These are phyloP conservation scores for Diaporthe longicolla DNA, from an alignment of 2,329 filamentous ascomycete genomes.

Conservation along the genomic window DNA sequence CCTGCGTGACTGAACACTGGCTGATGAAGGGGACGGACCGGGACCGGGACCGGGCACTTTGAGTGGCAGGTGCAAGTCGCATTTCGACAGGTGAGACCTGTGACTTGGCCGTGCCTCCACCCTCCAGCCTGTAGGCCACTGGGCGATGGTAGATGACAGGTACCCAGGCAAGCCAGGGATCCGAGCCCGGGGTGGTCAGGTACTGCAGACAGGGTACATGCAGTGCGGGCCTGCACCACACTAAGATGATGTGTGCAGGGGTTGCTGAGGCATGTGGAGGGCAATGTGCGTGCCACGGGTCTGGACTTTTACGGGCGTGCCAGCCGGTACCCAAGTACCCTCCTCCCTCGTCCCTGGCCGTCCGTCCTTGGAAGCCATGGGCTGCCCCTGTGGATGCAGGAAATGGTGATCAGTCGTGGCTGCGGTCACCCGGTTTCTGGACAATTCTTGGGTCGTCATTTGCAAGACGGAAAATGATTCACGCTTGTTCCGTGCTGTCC, in stretches of 20 bases:
- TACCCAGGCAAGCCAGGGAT: constrained; percentile 1
- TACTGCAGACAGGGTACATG: background rate
- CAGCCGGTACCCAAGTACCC: background rate
- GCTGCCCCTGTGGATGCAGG: background rate
- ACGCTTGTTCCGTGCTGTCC: background rate
- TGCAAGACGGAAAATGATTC: constrained; percentile 28
- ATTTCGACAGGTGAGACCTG: constrained; percentile 30
- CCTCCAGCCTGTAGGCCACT: constrained; percentile 4
- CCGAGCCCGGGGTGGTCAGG: constrained; percentile 18
- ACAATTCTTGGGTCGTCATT: constrained; percentile 18
- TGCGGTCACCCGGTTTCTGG: constrained; percentile 28
- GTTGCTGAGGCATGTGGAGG: constrained; percentile 19
- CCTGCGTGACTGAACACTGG: constrained; percentile 26
- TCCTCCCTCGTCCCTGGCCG: too few relatives aligned
- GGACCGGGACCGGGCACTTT: constrained; percentile 21
- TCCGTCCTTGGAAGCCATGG: too few relatives aligned
- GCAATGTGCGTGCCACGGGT: constrained; percentile 15
- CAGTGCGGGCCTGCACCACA: constrained; percentile 23
- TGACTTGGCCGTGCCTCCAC: constrained; percentile 34
- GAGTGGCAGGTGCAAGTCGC: constrained; percentile 18
- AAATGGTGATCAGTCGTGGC: constrained; percentile 29
- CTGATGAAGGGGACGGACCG: constrained; percentile 24
- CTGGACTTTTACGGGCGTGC: too few relatives aligned
- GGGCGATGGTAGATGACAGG: constrained; percentile 18
- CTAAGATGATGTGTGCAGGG: constrained; percentile 33